phyloP scores from a whole-genome alignment of 352 stramenopile genomes.

The Phytopythium oedochilum region DNA sequence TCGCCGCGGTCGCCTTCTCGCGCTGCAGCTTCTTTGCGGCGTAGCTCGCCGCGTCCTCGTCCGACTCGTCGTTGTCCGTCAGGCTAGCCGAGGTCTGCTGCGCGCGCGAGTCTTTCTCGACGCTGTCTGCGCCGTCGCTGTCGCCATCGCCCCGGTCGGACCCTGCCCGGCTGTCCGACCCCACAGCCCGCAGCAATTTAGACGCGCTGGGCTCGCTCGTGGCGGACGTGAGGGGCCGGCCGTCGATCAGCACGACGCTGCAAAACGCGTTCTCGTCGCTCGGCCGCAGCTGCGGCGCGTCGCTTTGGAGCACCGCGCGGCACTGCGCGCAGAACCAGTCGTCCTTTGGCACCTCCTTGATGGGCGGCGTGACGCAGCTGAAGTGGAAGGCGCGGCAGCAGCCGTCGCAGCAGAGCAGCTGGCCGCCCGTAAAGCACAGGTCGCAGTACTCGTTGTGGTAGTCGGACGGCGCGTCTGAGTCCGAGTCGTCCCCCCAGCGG shows the following conservation, averaged over 20 bases:
- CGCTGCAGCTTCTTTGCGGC: conserved; percentile 9
- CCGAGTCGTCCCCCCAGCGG: conserved; percentile 22
- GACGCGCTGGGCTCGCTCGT: conserved; percentile 1
- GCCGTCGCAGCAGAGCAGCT: conserved; percentile 71
- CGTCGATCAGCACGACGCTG: conserved; percentile 2
- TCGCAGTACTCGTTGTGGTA: conserved; percentile 73
- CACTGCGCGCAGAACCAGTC: conserved; percentile 70
- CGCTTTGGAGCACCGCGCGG: conserved; percentile 12
- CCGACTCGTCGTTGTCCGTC: conserved; percentile 25
- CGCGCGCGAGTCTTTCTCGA: not conserved
- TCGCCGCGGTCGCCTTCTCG: conserved; percentile 5
- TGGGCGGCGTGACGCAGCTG: conserved; percentile 63
- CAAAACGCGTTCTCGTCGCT: conserved; percentile 8
- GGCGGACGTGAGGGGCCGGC: not conserved
- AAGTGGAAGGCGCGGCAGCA: conserved; percentile 75
- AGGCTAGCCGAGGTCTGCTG: conserved; percentile 13
- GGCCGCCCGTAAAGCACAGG: conserved; percentile 59
- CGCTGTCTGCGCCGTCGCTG: not conserved
- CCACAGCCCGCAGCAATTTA: not conserved
- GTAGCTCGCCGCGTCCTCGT: conserved; percentile 2
- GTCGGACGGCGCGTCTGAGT: conserved; percentile 26
- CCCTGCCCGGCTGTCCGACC: not conserved
- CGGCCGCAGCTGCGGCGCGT: conserved; percentile 4
- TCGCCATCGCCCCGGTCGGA: not conserved
- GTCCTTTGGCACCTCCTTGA: conserved; percentile 56